Conservation (phyloP, 352 stramenopile genomes). For the Phytophthora multivora region DNA sequence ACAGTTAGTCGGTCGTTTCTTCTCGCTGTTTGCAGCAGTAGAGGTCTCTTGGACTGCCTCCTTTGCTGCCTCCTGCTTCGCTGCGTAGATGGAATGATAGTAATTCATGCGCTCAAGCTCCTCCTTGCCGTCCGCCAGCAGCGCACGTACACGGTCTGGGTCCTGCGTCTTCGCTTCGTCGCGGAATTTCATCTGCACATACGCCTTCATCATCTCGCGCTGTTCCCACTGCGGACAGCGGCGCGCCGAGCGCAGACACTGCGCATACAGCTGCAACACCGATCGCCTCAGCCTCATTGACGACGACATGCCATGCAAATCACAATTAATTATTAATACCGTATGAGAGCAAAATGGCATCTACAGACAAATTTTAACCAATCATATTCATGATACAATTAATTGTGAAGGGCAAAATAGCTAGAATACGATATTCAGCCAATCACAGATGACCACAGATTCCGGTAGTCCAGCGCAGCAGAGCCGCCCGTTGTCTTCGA, state of each 20-base stretch:
- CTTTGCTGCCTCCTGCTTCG: constrained; percentile 51
- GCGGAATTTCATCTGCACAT: constrained; percentile 82
- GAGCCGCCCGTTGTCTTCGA: constrained; percentile 25
- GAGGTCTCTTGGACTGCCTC: neutral
- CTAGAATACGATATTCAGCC: constrained; percentile 20
- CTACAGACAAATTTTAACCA: neutral
- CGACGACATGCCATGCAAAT: neutral
- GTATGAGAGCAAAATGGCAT: neutral
- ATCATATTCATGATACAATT: neutral
- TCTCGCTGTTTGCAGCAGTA: neutral
- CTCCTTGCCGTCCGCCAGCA: constrained; percentile 70
- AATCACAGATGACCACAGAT: constrained; percentile 22
- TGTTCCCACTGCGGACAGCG: constrained; percentile 81
- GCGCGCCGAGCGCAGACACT: constrained; percentile 76
- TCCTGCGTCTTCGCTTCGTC: constrained; percentile 57
- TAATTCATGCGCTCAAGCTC: constrained; percentile 89
- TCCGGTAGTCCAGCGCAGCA: constrained; percentile 24
- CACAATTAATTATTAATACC: constrained; percentile 20
- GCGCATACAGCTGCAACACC: constrained; percentile 69
- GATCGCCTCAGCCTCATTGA: constrained; percentile 35
- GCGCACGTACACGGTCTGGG: constrained; percentile 49
- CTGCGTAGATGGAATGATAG: constrained; percentile 82
- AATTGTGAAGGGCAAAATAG: too few species aligned
- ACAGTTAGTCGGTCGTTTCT: constrained; percentile 30
- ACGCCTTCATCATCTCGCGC: constrained; percentile 85